Base-by-base conservation (phyloP, 2,329 filamentous ascomycete species). In the Epichloe festucae region DNA sequence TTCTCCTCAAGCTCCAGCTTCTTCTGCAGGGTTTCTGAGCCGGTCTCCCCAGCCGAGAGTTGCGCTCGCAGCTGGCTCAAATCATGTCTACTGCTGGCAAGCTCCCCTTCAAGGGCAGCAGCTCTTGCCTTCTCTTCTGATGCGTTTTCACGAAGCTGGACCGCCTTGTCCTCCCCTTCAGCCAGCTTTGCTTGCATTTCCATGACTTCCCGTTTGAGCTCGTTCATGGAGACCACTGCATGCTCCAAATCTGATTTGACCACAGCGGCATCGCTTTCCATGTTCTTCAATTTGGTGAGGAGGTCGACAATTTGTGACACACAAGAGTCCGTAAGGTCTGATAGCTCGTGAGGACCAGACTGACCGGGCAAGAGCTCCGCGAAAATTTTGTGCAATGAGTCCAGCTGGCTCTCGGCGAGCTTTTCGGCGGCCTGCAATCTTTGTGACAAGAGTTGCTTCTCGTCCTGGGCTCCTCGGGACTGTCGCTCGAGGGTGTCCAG, bases 21-120 rank as follows among this genome's bases (percentile, higher is more conserved):
- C 66, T 84, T 84, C 51, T 86, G 82, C 51, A 95, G 70, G 31
- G 80, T 82, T 65, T 90, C 87, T 0, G 88, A 89, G 5, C 89
- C 89, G 3, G 83, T 89, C 65, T 93, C 88, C 15, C 88, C 89
- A 56, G 90, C 85, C 1, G 85, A 81, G 62, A 95, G 83, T 64
- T 85, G 85, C 15, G 73, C 72, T 52, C 87, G 80, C 21, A 95
- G 70, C 31, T 77, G 73, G 52, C 76, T 78, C 21, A 95, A 74
- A 58, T 93, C 84, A 14, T 76, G 71, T 40, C 86, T 81, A 54
- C 85, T 81, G 52, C 86, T 81, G 2, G 76, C 73, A 3, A 82
- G 65, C 59, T 84, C 78, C 31, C 64, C 64, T 58, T 83, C 78
- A 0, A 84, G 66, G 2, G 76, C 73, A n/a, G 62, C 54, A 2